These are phyloP conservation scores for Podospora bellae-mahoneyi DNA, from an alignment of 495 filamentous ascomycete genomes.

Conservation along the genomic window DNA sequence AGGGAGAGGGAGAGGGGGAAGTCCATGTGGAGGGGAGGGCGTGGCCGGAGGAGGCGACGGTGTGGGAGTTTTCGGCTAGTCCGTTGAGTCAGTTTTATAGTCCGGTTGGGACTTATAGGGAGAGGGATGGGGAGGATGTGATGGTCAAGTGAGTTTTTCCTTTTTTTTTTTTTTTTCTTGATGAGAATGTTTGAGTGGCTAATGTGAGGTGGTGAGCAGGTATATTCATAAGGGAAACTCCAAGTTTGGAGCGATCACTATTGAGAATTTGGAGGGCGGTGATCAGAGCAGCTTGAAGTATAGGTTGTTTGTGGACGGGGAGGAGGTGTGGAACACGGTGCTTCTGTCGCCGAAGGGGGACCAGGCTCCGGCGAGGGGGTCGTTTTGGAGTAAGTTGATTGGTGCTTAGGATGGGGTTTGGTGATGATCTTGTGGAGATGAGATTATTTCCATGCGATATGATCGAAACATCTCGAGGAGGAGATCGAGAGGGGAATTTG, in stretches of 20 bases:
- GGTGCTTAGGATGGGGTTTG: conserved; percentile 7
- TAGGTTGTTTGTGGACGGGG: conserved; percentile 75
- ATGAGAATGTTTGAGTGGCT: background rate
- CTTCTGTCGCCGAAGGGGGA: conserved; percentile 47
- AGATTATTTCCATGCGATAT: background rate
- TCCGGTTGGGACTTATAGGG: conserved; percentile 76
- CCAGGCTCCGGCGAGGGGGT: conserved; percentile 22
- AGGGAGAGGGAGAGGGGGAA: background rate
- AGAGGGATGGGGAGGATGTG: conserved; percentile 74
- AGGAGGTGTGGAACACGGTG: conserved; percentile 69
- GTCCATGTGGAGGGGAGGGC: conserved; percentile 32
- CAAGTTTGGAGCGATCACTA: conserved; percentile 88
- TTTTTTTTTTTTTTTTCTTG: background rate
- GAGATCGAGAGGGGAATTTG: background rate
- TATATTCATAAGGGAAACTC: conserved; percentile 83
- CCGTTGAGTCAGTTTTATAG: conserved; percentile 92
- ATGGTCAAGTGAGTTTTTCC: conserved; percentile 61
- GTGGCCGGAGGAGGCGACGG: conserved; percentile 57
- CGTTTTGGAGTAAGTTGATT: conserved; percentile 42
- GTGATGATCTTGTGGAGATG: background rate
- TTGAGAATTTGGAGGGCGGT: conserved; percentile 59
- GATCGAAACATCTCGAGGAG: background rate
- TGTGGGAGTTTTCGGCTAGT: conserved; percentile 85
- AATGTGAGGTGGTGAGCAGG: conserved; percentile 34
- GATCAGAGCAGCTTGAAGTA: conserved; percentile 69